A percentile compares a stretch with the other conserved stretches of the same genome.
Conservation (phyloP, 2,329 filamentous ascomycete genomes). For the Cladosporium sp. region DNA sequence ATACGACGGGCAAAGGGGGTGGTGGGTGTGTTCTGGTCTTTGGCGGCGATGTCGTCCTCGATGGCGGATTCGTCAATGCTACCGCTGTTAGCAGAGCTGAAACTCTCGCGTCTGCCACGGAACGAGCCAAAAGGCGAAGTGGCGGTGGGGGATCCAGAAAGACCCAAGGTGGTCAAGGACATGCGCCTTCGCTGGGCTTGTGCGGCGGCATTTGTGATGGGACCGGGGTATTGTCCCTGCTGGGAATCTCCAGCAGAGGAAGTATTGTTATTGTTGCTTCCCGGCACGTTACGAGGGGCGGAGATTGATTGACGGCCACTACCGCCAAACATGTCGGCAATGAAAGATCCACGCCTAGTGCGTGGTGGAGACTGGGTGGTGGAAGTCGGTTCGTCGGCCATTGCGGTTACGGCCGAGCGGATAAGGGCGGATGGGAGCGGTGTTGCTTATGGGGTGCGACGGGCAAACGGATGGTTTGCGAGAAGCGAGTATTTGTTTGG, state of each 20-base stretch:
- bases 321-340: slow-evolving; percentile 44
- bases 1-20: slow-evolving; percentile 79
- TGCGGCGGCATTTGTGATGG: slow-evolving; percentile 45
- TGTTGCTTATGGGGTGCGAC: not conserved
- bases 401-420: slow-evolving; percentile 13
- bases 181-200: slow-evolving; percentile 47
- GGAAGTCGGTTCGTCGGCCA: slow-evolving; percentile 37
- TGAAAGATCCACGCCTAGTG: slow-evolving; percentile 43
- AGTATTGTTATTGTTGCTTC: slow-evolving; percentile 27
- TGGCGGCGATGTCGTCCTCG: slow-evolving; percentile 53
- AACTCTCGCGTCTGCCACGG: slow-evolving; percentile 39
- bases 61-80: slow-evolving; percentile 47
- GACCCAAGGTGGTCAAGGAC: slow-evolving; percentile 46
- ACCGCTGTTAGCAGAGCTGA: slow-evolving; percentile 39
- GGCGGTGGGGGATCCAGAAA: slow-evolving; percentile 38
- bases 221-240: slow-evolving; percentile 35
- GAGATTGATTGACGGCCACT: slow-evolving; percentile 26
- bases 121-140: slow-evolving; percentile 41
- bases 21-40: slow-evolving; percentile 48
- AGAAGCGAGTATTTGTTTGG: slow-evolving; percentile 1
- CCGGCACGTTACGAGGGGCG: slow-evolving; percentile 19
- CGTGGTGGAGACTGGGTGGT: slow-evolving; percentile 33
- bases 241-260: slow-evolving; percentile 24
- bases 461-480: slow-evolving; percentile 3
- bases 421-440: slow-evolving; percentile 1